These are phyloP conservation scores for Buddleja alternifolia DNA, from an alignment of 257 asterid species.

Conservation along the genomic window DNA sequence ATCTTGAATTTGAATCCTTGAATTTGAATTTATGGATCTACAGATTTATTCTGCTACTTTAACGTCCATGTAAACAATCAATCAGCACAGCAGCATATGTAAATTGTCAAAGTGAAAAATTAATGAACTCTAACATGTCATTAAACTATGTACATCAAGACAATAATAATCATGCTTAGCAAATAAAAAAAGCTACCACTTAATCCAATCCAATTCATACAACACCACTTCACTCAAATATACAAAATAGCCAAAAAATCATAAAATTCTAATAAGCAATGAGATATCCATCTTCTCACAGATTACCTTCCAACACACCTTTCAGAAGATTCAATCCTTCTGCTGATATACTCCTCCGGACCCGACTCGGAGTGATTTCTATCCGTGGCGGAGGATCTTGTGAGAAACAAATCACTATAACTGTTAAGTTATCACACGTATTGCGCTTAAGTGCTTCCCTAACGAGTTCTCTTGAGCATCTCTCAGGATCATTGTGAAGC, in stretches of 20 bases:
- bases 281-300: conserved; percentile 23
- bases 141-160: conserved; percentile 21
- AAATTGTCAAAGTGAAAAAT: not conserved
- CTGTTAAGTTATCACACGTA: conserved; percentile 83
- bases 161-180: not conserved
- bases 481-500: conserved; percentile 86
- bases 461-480: conserved; percentile 82
- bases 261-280: not conserved
- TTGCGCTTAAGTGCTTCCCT: conserved; percentile 84
- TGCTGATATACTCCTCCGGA: conserved; percentile 75
- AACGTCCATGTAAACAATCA: no score
- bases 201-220: conserved; percentile 26
- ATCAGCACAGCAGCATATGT: not conserved
- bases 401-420: conserved; percentile 77
- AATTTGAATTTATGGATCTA: not conserved
- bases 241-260: conserved; percentile 8
- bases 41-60: no score
- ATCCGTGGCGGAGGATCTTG: conserved; percentile 86
- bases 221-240: conserved; percentile 29
- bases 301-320: conserved; percentile 70
- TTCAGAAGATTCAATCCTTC: conserved; percentile 84
- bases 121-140: not conserved
- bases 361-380: conserved; percentile 55
- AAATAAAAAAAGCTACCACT: not conserved
- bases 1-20: no score